phyloP scores from a whole-genome alignment of 345 rosid species.

The Clarkia xantiana region DNA sequence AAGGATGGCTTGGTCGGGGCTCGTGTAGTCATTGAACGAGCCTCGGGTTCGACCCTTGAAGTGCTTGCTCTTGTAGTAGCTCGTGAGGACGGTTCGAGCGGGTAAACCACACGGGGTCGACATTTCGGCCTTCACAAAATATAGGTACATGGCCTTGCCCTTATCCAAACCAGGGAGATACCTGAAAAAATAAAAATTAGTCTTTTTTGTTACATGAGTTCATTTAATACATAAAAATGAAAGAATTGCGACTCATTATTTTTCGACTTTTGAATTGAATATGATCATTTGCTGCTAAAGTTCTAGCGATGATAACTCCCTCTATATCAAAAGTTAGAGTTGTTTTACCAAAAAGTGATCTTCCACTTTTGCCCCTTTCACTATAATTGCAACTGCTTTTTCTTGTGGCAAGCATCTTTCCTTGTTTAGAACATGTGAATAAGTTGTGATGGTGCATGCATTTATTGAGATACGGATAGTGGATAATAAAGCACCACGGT shows the following conservation, averaged over 20 bases:
- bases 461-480: too few relatives aligned
- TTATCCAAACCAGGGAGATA: constrained; percentile 38
- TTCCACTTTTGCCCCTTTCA: too few relatives aligned
- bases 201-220: not conserved
- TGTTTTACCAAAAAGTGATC: too few relatives aligned
- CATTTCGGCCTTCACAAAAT: constrained; percentile 51
- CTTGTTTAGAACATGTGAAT: too few relatives aligned
- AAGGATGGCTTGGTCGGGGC: constrained; percentile 42
- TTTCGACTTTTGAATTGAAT: too few relatives aligned
- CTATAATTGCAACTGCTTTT: not conserved
- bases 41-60: constrained; percentile 38
- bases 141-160: constrained; percentile 57
- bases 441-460: too few relatives aligned
- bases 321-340: too few relatives aligned
- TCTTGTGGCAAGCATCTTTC: too few relatives aligned
- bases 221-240: not conserved
- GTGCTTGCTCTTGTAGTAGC: constrained; percentile 61
- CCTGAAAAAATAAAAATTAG: constrained; percentile 20
- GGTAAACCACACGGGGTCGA: constrained; percentile 51
- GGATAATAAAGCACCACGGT: too few relatives aligned
- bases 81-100: constrained; percentile 51
- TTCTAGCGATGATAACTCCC: too few relatives aligned
- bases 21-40: constrained; percentile 36
- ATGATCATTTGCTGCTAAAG: too few relatives aligned
- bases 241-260: not conserved